Evolutionary conservation across 176 grass and related monocot species (phyloP).

Genomic region (Musa schizocarpa): DNA sequence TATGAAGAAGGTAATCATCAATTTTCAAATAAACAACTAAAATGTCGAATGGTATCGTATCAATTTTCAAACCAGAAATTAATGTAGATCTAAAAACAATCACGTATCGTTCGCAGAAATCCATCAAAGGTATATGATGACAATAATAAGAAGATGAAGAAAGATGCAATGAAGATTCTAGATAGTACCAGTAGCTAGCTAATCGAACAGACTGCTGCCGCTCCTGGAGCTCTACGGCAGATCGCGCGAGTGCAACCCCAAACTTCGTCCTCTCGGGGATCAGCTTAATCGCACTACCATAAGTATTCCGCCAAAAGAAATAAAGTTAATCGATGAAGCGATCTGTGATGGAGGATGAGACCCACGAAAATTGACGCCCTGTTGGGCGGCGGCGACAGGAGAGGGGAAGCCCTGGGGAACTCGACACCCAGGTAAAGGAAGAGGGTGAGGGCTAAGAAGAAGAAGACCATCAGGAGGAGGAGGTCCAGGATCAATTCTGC

Average conservation of each 20-base stretch:
- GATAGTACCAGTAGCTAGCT: constrained; percentile 7
- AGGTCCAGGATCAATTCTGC: constrained; percentile 60
- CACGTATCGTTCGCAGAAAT: background rate
- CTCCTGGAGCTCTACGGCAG: constrained; percentile 11
- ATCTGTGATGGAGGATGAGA: background rate
- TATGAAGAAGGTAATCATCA: background rate
- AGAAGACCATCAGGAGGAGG: constrained; percentile 50
- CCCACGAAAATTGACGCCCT: constrained; percentile 39
- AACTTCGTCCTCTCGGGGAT: constrained; percentile 19
- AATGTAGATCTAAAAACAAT: background rate
- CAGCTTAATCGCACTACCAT: constrained; percentile 15
- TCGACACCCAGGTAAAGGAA: constrained; percentile 61
- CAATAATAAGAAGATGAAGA: background rate
- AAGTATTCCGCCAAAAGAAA: constrained; percentile 28
- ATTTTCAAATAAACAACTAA: background rate
- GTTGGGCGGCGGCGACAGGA: constrained; percentile 34
- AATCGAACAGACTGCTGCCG: constrained; percentile 9
- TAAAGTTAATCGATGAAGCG: background rate
- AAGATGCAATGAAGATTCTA: background rate
- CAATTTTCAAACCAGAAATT: too few relatives aligned
- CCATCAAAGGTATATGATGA: too few relatives aligned
- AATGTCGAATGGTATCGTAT: background rate
- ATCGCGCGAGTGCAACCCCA: constrained; percentile 7
- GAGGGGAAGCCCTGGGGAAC: constrained; percentile 40
- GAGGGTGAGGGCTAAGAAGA: constrained; percentile 54